Base-by-base conservation (phyloP, 345 rosid genomes). In the Rhodomyrtus tomentosa region DNA sequence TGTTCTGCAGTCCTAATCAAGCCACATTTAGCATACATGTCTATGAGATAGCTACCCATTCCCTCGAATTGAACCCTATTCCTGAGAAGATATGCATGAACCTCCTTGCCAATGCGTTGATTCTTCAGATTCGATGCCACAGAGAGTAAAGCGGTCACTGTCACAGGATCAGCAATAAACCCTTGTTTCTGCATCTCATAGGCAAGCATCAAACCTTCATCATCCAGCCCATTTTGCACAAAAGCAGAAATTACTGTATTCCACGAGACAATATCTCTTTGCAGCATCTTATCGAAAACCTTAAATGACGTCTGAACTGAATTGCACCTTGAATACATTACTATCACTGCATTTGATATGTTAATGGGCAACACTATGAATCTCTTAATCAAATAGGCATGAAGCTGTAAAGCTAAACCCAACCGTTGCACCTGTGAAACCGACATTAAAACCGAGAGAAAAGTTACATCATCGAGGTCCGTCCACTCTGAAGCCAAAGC, bases 21-120 rank as follows among this genome's bases (percentile, higher is more conserved):
- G 76, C 99, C 98, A 84, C 92, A 93, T 90, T 94, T 96, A 54
- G 99, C 94, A 87, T 95, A 96, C 94, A 92, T 95, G 89, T 93
- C 98, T 80, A 96, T 91, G 79, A 94, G 92, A 89, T 95, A 95
- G 88, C 95, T 91, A 49, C 91, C 90, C 94, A 96, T 95, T 73
- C 98, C 98, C 81, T 93, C 94, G 42, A 93, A 93, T 42, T 87
- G 88, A 85, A 95, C 84, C 62, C 88, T 92, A 11, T 89, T 91
- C 89, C 99, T 92, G 80, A 96, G 84, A 88, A 96, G 91, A 84
- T 90, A 94, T 73, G 95, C 96, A 88, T 96, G 98, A 52, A 93
- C 90, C 93, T 93, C 98, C 87, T 91, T 96, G 88, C 98, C 99
- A 51, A 91, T 84, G 68, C 88, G 93, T 45, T 83, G 84, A 90